Evolutionary conservation across 2,329 filamentous ascomycete genomes (phyloP).

Genomic region (Pseudogymnoascus sp.): DNA sequence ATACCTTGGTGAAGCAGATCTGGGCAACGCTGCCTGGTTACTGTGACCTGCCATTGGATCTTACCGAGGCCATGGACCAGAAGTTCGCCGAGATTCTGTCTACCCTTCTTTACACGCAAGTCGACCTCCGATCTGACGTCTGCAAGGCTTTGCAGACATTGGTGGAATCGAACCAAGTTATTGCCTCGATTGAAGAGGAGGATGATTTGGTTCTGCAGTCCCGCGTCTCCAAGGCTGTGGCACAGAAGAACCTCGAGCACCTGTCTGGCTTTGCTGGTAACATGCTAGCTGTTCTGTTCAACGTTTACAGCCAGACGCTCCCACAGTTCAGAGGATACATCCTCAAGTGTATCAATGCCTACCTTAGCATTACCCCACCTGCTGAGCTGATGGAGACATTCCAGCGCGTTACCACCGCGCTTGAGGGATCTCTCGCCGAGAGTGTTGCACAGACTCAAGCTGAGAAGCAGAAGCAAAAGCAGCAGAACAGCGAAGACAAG

Average conservation of each 20-base stretch:
- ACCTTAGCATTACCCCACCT: conserved; percentile 75
- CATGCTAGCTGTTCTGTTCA: conserved; percentile 93
- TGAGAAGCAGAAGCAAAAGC: conserved; percentile 53
- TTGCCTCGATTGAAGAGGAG: conserved; percentile 59
- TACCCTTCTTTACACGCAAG: conserved; percentile 87
- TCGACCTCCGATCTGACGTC: conserved; percentile 76
- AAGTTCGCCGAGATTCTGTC: conserved; percentile 81
- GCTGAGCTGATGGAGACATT: conserved; percentile 82
- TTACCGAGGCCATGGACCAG: conserved; percentile 72
- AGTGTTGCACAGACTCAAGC: conserved; percentile 54
- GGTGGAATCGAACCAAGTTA: conserved; percentile 84
- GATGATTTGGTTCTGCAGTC: conserved; percentile 66
- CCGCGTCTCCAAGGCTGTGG: conserved; percentile 65
- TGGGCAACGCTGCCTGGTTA: conserved; percentile 93
- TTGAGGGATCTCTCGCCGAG: conserved; percentile 61
- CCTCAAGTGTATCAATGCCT: conserved; percentile 88
- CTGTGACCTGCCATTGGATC: conserved; percentile 82
- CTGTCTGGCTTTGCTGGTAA: conserved; percentile 75
- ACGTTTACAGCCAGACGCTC: conserved; percentile 94
- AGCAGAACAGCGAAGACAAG: conserved; percentile 49
- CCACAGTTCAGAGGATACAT: conserved; percentile 88
- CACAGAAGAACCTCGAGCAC: conserved; percentile 73
- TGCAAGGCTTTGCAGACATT: conserved; percentile 80
- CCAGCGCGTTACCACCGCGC: conserved; percentile 73
- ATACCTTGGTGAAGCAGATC: conserved; percentile 89